These are phyloP conservation scores for Komagataella ulmi DNA, from an alignment of 805 yeast genomes.

Conservation along the genomic window DNA sequence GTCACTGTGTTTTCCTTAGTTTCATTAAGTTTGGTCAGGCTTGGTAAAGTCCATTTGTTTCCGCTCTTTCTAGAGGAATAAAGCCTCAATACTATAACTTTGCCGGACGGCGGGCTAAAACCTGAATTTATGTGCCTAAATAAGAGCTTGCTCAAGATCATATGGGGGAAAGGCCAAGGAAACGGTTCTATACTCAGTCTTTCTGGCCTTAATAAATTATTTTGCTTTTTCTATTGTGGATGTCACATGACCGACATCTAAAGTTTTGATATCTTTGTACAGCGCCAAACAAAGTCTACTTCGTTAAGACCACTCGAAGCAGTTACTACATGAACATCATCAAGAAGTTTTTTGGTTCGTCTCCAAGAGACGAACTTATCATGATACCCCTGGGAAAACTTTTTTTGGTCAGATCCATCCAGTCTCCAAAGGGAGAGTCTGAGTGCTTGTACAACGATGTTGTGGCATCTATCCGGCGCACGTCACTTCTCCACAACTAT, in stretches of 20 bases:
- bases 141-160: neutral
- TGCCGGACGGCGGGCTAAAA: neutral
- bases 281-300: neutral
- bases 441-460: conserved; percentile 81
- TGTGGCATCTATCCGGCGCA: conserved; percentile 54
- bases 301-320: neutral
- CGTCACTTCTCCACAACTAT: conserved; percentile 51
- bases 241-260: conserved; percentile 2
- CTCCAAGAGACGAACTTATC: conserved; percentile 46
- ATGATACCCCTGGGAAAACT: conserved; percentile 72
- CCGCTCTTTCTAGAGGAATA: conserved; percentile 7
- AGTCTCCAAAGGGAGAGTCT: conserved; percentile 75
- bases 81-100: neutral
- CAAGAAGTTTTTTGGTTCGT: conserved; percentile 45
- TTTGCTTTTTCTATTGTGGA: neutral
- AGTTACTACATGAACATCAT: conserved; percentile 54
- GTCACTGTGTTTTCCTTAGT: conserved; percentile 7
- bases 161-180: too few relatives aligned
- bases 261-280: neutral
- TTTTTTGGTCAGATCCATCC: conserved; percentile 56
- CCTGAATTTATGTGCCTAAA: neutral
- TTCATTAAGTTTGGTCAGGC: conserved; percentile 15
- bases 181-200: neutral
- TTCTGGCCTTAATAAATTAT: neutral
- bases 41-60: conserved; percentile 21